Percentiles rank a stretch among this genome's conserved stretches.
Conservation (phyloP, 177 flowering plant species). For the Vitis hybrid region DNA sequence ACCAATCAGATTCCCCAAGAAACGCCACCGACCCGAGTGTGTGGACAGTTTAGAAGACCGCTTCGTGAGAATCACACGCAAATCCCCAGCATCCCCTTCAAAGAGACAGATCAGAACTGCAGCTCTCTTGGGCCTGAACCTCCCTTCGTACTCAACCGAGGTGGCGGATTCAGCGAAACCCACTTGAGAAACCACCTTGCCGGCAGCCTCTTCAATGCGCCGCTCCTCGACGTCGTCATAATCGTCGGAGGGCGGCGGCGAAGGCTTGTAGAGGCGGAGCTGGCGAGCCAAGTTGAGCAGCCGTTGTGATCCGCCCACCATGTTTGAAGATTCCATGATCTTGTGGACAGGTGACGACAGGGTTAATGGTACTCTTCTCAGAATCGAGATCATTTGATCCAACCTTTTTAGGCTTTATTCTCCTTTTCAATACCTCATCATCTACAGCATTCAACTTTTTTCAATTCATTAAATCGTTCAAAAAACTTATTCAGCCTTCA, state of each 20-base stretch:
- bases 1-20: constrained; percentile 1
- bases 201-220: constrained; percentile 33
- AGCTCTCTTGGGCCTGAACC: constrained; percentile 68
- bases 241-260: constrained; percentile 26
- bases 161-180: constrained; percentile 75
- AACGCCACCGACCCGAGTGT: constrained; percentile 65
- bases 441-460: no score
- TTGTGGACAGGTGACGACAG: neutral
- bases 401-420: neutral
- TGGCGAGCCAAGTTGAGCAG: constrained; percentile 59
- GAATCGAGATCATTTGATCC: constrained; percentile 17
- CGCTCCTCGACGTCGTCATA: constrained; percentile 41
- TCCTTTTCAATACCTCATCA: no score
- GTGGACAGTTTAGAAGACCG: constrained; percentile 72
- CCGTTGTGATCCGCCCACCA: constrained; percentile 26
- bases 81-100: constrained; percentile 66
- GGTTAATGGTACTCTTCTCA: constrained; percentile 17
- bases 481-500: no score
- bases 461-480: no score
- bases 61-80: constrained; percentile 84
- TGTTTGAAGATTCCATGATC: constrained; percentile 24
- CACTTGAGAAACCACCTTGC: constrained; percentile 64
- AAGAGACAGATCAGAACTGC: constrained; percentile 86
- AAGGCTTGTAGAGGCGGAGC: constrained; percentile 77
- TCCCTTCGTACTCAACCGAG: constrained; percentile 34